Percentiles rank a stretch among this genome's conserved stretches.
phyloP scores from a whole-genome alignment of 2,329 filamentous ascomycete genomes.

The Cercospora zeae-maydis region DNA sequence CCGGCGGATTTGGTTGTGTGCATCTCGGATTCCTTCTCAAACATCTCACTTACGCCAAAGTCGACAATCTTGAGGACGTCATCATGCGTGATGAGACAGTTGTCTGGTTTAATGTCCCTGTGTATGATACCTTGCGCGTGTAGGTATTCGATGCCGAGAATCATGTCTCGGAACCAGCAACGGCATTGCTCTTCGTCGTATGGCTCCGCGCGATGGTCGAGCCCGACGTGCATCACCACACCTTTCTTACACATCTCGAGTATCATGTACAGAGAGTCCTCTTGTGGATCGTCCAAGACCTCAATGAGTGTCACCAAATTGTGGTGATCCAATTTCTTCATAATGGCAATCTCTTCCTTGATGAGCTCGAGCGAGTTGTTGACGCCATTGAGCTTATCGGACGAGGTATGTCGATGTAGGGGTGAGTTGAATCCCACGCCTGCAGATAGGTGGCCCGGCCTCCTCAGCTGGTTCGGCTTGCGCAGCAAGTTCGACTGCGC shows the following conservation, averaged over 20 bases:
- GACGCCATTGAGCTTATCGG: constrained; percentile 48
- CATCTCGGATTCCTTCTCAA: constrained; percentile 84
- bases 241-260: constrained; percentile 99
- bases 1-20: constrained; percentile 88
- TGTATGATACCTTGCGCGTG: constrained; percentile 94
- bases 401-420: constrained; percentile 57
- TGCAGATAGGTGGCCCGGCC: constrained; percentile 51
- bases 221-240: constrained; percentile 89
- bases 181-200: constrained; percentile 80
- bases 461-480: constrained; percentile 53
- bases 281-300: constrained; percentile 89
- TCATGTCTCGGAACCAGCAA: constrained; percentile 90
- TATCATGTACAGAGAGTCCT: constrained; percentile 97
- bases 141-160: constrained; percentile 91
- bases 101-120: constrained; percentile 96
- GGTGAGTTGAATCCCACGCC: constrained; percentile 61
- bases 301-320: constrained; percentile 93
- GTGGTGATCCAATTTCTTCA: constrained; percentile 95
- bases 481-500: constrained; percentile 85
- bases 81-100: constrained; percentile 82
- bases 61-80: constrained; percentile 96
- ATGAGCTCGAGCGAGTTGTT: constrained; percentile 81
- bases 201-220: constrained; percentile 77
- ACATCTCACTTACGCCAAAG: constrained; percentile 99
- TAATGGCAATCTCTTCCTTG: constrained; percentile 93